Evolutionary conservation across 164 flowering plant species (phyloP), one percentile per base, ranked within the genome.

Genomic region (Tetrastigma voinierianum): DNA sequence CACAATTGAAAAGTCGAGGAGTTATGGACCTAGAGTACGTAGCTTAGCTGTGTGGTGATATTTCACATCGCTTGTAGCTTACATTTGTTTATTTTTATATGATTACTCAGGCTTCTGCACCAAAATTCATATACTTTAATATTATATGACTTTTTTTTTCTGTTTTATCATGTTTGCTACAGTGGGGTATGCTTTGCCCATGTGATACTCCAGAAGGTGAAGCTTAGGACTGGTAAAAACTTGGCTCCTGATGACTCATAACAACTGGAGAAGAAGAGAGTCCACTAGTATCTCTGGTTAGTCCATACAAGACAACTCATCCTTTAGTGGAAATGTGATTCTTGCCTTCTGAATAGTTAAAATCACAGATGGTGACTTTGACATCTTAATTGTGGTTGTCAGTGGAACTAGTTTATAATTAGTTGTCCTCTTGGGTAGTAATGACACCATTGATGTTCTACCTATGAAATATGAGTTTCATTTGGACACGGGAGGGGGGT

Each of bases 111-210:
- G 53, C 25, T 58, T 18, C 59, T 32, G 0, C 13, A 13, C 2
- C 32, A 46, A 18, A 60, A 53, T 64, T 11, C 0, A 18, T n/a
- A n/a, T 65, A 15, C 19, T 53, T 53, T 4, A 9, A n/a, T 13
- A 12, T 51, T 24, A 47, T 19, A 57, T 66, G 1, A 21, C 8
- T 19, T 46, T 44, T 65, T 3, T 25, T 43, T 65, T 43, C 17
- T n/a, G n/a, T n/a, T 59, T 47, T 55, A 12, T 70, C 20, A 2
- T 46, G 70, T 46, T 62, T 72, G 47, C 24, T 40, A 21, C 76
- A 94, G 99, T 95, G 98, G 98, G 99, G 99, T 40, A 90, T 95
- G 99, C 93, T 95, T 70, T 95, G 99, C 76, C 99, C 99, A 4
- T 95, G 99, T 84, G 99, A 95, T 79, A 95, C 99, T 72, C n/a